Conservation (phyloP, 306 rosid genomes). For the Luffa acutangula region DNA sequence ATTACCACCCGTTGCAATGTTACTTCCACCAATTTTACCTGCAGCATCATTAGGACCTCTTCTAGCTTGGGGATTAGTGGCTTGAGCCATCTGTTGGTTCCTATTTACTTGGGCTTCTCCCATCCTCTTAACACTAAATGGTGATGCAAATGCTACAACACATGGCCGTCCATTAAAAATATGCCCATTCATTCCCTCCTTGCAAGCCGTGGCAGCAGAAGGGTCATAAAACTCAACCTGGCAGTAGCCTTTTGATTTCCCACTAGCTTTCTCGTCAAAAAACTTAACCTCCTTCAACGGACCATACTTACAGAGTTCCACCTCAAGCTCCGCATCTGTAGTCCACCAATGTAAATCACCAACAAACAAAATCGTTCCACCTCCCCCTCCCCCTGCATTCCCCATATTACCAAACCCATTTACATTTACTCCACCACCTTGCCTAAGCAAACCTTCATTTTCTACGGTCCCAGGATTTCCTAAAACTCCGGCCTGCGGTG, state of each 20-base stretch:
- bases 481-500: conserved; percentile 22
- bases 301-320: conserved; percentile 75
- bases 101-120: conserved; percentile 85
- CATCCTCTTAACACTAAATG: conserved; percentile 82
- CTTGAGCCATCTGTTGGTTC: conserved; percentile 55
- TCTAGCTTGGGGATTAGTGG: conserved; percentile 38
- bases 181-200: conserved; percentile 89
- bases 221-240: conserved; percentile 89
- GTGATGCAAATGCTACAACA: conserved; percentile 78
- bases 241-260: conserved; percentile 94
- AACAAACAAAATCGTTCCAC: conserved; percentile 70
- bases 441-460: conserved; percentile 54
- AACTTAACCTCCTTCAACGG: conserved; percentile 87
- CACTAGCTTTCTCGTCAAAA: conserved; percentile 96
- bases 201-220: conserved; percentile 55
- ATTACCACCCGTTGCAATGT: conserved; percentile 68
- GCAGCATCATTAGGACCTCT: conserved; percentile 62
- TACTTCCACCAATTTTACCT: conserved; percentile 52
- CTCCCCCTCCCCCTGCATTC: conserved; percentile 27
- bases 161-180: conserved; percentile 80
- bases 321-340: conserved; percentile 84
- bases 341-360: conserved; percentile 99
- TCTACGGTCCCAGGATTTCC: conserved; percentile 37
- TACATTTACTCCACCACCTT: conserved; percentile 28
- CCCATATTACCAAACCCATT: conserved; percentile 21